Base-by-base conservation (phyloP, 225 moss, liverwort and hornwort genomes). In the Physcomitrium patens region DNA sequence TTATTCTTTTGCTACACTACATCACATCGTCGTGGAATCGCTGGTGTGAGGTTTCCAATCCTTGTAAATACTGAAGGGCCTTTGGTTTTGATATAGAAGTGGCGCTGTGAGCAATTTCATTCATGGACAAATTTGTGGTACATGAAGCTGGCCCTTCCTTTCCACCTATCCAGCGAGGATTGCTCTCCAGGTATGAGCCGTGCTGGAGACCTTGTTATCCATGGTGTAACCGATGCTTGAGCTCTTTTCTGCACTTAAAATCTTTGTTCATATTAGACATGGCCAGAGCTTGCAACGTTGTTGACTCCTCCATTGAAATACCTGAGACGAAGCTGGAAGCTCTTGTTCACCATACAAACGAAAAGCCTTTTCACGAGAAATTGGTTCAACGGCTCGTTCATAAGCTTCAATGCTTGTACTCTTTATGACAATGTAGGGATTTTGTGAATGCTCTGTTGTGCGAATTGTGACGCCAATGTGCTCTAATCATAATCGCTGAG, bases 81-180 rank as follows among this genome's bases (percentile, higher is more conserved):
- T 11, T 70, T 47, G 57, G 43, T 76, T 67, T 24, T 70, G 60
- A 75, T 54, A 27, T 76, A 75, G 69, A 78, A 80, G 47, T 52
- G 65, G 74, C 37, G 71, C 54, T 63, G 57, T 63, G 57, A 67
- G 64, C 58, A 71, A 57, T 55, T 53, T 26, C 66, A 53, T 57
- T 18, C 12, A 87, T 87, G 87, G 87, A 87, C 51, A 81, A 80
- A 68, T 87, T 84, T 79, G 81, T 87, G 63, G 71, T 87, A 74
- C 81, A 68, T 60, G 60, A 82, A 55, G 17, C 50, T 64, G 75
- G 79, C 70, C 79, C 87, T 52, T 64, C 53, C 12, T 76, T 70
- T 45, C 73, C 78, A 37, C 75, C 75, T 41, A 61, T 19, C 75
- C 37, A 87, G 55, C 65, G 70, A 53, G 55, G 37, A 37, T 58